phyloP scores from a whole-genome alignment of 257 asterid genomes.

The Ophiorrhiza pumila region DNA sequence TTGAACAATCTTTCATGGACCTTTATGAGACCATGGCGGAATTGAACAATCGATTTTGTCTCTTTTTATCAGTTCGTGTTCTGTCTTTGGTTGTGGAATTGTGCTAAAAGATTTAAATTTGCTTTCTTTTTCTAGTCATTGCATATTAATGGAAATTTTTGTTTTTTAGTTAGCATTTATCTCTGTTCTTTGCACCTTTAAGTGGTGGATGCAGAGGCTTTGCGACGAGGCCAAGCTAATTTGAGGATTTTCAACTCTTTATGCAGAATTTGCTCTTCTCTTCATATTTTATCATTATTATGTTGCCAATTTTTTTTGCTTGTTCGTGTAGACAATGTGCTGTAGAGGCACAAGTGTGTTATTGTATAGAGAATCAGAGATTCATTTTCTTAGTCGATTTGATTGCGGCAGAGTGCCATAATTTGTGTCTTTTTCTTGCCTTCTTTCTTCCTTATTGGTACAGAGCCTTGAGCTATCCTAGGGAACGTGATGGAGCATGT shows the following conservation, averaged over 20 bases:
- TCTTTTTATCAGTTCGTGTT: neutral
- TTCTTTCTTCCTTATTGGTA: neutral
- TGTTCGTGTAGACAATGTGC: neutral
- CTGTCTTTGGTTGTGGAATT: neutral
- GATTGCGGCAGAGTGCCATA: neutral
- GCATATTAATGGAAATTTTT: neutral
- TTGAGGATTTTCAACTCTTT: neutral
- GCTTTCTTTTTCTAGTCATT: neutral
- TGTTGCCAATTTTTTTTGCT: neutral
- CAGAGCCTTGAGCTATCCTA: conserved; percentile 36
- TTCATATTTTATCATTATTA: neutral
- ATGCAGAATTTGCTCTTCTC: neutral
- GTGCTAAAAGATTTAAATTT: neutral
- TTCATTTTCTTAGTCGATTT: neutral
- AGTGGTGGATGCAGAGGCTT: too few species aligned
- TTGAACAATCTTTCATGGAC: neutral
- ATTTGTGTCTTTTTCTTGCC: neutral
- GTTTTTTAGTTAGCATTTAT: neutral
- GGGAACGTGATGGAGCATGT: conserved; percentile 33
- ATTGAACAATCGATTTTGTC: neutral
- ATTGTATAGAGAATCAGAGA: neutral
- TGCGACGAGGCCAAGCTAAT: too few species aligned
- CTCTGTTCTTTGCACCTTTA: too few species aligned
- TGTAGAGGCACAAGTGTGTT: neutral
- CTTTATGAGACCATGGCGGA: neutral